Percentiles rank a stretch among this genome's conserved stretches.
These are phyloP conservation scores for Boechera divaricarpa DNA, from an alignment of 345 rosid genomes.

Conservation along the genomic window DNA sequence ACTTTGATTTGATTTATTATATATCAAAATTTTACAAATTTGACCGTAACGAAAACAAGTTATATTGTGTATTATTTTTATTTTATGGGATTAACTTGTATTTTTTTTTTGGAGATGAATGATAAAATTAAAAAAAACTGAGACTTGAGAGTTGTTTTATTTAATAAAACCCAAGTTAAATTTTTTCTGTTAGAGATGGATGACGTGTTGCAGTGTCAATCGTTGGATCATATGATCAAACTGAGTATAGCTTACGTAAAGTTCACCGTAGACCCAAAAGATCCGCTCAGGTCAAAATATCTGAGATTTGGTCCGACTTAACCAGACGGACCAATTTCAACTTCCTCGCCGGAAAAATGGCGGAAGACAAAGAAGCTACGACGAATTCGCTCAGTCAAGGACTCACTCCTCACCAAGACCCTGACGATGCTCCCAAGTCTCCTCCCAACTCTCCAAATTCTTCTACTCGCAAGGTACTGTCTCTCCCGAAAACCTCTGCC, in stretches of 20 bases:
- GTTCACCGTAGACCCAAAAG: background rate
- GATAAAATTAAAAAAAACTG: too few species aligned
- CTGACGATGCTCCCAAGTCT: conserved; percentile 62
- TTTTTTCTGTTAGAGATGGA: background rate
- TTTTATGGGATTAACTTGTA: too few species aligned
- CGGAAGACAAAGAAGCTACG: conserved; percentile 56
- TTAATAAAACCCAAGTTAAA: too few species aligned
- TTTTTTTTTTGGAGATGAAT: too few species aligned
- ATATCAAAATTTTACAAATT: too few species aligned
- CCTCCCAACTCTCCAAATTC: conserved; percentile 76
- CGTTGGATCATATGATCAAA: background rate
- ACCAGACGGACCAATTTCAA: background rate
- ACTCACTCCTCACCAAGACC: conserved; percentile 54
- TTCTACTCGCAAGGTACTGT: conserved; percentile 71
- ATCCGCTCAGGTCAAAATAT: background rate
- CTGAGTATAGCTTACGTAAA: background rate
- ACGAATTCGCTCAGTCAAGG: conserved; percentile 67
- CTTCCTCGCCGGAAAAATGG: conserved; percentile 40
- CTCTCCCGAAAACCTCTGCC: background rate
- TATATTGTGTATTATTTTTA: too few species aligned
- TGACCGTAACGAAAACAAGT: too few species aligned
- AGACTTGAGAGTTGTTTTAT: too few species aligned
- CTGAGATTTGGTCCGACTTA: background rate
- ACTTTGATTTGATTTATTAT: too few species aligned
- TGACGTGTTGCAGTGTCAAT: background rate